These are phyloP conservation scores for Phaeolepiota aurea DNA, from an alignment of 768 basidiomycete genomes.

Conservation along the genomic window DNA sequence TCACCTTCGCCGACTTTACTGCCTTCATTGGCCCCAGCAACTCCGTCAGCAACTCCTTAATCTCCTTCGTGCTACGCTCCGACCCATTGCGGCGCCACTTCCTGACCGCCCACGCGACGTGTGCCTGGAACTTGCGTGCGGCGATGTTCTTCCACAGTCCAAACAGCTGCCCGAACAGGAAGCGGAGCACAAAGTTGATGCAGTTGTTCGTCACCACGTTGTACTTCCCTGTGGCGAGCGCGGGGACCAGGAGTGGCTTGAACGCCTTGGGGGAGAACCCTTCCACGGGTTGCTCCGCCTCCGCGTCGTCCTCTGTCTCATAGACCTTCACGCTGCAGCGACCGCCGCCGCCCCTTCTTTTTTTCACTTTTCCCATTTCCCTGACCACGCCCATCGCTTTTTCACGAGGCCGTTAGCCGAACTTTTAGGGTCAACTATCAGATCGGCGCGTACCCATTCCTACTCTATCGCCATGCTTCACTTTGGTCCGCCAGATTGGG, in stretches of 20 bases:
- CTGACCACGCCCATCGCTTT: not conserved
- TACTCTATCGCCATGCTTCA: not conserved
- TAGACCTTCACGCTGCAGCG: not conserved
- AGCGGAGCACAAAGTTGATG: not conserved
- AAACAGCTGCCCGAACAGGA: not conserved
- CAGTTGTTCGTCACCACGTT: not conserved
- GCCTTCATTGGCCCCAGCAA: not conserved
- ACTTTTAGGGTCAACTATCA: not conserved
- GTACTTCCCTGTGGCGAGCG: not conserved
- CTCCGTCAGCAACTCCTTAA: not conserved
- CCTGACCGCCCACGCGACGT: not conserved
- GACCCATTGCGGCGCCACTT: constrained; percentile 1
- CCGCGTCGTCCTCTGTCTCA: not conserved
- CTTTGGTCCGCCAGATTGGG: not conserved
- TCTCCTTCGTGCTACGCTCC: not conserved
- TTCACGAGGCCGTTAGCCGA: not conserved
- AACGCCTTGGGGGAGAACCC: not conserved
- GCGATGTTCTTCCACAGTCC: not conserved
- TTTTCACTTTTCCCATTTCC: not conserved
- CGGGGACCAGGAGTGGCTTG: not conserved
- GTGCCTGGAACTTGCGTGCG: not conserved
- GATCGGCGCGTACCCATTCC: not conserved
- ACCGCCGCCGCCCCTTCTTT: not conserved
- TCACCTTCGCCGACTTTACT: not conserved
- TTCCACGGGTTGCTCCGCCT: not conserved